Conservation (phyloP, 73 alveolate species). For the Paramecium pentaurelia region DNA sequence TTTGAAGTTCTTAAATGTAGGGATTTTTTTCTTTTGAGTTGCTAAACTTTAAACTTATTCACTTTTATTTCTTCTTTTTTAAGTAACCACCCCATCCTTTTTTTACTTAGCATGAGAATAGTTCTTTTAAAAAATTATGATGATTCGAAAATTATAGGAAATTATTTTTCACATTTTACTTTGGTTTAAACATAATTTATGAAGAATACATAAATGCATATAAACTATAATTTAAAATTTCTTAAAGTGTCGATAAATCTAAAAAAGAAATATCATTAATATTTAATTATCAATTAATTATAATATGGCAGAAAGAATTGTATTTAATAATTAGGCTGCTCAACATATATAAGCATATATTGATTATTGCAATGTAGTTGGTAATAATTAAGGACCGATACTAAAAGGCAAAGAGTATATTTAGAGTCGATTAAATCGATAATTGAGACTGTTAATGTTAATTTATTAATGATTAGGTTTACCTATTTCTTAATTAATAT, state of each 20-base stretch:
- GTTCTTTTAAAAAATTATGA: background rate
- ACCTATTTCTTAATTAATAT: no score
- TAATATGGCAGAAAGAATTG: slow-evolving; percentile 75
- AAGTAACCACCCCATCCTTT: background rate
- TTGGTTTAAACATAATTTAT: background rate
- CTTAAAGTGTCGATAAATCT: background rate
- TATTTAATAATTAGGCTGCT: slow-evolving; percentile 75
- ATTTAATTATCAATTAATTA: background rate
- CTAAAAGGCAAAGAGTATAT: slow-evolving; percentile 85
- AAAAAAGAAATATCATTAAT: background rate
- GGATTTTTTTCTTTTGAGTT: background rate
- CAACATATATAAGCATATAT: slow-evolving; percentile 90
- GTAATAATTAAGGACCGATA: slow-evolving; percentile 92
- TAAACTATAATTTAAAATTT: background rate
- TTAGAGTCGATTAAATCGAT: no score
- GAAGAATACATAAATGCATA: background rate
- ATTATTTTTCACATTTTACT: background rate
- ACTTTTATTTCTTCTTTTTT: background rate
- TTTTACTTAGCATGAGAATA: background rate
- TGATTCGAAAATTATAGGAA: background rate
- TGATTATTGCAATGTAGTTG: slow-evolving; percentile 91
- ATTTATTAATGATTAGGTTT: no score
- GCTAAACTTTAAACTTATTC: background rate
- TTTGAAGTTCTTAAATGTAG: background rate
- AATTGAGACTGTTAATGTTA: no score